Conservation (phyloP, 225 moss, liverwort and hornwort genomes). For the Physcomitrium patens region DNA sequence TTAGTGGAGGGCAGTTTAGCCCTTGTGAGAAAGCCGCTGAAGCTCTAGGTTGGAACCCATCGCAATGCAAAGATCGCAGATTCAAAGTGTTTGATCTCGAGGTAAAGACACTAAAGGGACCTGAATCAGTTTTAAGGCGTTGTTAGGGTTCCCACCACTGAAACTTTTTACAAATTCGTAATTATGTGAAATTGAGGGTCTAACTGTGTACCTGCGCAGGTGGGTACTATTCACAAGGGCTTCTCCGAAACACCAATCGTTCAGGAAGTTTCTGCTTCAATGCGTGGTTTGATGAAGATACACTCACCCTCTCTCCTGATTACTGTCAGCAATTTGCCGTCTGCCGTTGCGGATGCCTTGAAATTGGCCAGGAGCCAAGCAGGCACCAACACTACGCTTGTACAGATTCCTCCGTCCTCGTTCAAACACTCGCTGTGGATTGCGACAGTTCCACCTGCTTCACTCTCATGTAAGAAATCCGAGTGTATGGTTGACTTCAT, state of each 20-base stretch:
- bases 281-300: conserved; percentile 53
- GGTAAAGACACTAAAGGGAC: conserved; percentile 30
- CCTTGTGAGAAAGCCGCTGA: conserved; percentile 68
- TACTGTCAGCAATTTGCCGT: conserved; percentile 44
- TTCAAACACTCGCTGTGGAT: conserved; percentile 57
- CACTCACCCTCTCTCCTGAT: conserved; percentile 54
- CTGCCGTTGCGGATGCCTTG: conserved; percentile 47
- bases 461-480: conserved; percentile 46
- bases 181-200: too few species aligned
- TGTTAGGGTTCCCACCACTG: not conserved
- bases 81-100: conserved; percentile 94
- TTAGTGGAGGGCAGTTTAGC: conserved; percentile 72
- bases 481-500: not conserved
- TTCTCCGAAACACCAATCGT: conserved; percentile 50
- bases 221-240: conserved; percentile 43
- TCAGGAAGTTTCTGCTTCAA: conserved; percentile 50
- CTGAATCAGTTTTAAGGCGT: not conserved
- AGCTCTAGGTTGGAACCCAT: conserved; percentile 63
- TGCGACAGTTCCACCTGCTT: conserved; percentile 38
- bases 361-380: conserved; percentile 40
- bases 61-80: conserved; percentile 69
- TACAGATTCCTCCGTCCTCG: conserved; percentile 50
- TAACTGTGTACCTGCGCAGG: conserved; percentile 15
- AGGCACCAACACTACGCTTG: conserved; percentile 28
- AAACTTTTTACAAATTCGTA: too few species aligned